Evolutionary conservation across 345 rosid genomes (phyloP).

Genomic region (Syzygium jambos): DNA sequence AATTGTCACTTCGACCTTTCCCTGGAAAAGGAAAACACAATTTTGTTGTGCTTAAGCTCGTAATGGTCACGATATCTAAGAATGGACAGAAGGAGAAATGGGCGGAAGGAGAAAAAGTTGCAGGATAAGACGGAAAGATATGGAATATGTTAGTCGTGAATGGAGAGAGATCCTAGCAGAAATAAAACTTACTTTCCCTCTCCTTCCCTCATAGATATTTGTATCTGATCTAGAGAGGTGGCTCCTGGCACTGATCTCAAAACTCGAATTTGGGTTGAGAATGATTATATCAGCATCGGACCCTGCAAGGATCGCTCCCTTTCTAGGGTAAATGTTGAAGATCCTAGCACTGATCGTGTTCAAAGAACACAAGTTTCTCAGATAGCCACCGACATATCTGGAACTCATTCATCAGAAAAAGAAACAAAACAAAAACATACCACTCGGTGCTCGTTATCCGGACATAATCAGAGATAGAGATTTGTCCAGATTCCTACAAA

Average conservation of each 20-base stretch:
- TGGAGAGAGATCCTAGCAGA: not conserved
- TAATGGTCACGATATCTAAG: not conserved
- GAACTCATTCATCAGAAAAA: not conserved
- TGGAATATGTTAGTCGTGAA: not conserved
- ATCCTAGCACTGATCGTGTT: constrained; percentile 63
- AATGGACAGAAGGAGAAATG: not conserved
- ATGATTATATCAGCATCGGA: constrained; percentile 95
- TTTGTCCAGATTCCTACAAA: constrained; percentile 38
- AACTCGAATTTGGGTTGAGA: constrained; percentile 74
- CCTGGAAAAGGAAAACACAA: constrained; percentile 27
- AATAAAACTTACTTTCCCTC: constrained; percentile 51
- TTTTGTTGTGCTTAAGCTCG: not conserved
- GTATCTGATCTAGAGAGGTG: constrained; percentile 89
- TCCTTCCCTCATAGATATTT: constrained; percentile 70
- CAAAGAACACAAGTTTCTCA: not conserved
- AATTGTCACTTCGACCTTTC: constrained; percentile 89
- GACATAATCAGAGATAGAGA: constrained; percentile 35
- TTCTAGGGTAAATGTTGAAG: constrained; percentile 86
- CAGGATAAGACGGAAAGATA: not conserved
- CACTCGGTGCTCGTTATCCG: constrained; percentile 37
- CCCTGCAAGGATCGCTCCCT: constrained; percentile 84
- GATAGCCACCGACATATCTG: not conserved
- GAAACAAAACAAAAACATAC: constrained; percentile 8
- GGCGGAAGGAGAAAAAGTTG: not conserved
- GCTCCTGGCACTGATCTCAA: constrained; percentile 53